Percentiles rank a stretch among this genome's conserved stretches.
phyloP scores from a whole-genome alignment of 768 basidiomycete genomes.

The Collybia sp. region DNA sequence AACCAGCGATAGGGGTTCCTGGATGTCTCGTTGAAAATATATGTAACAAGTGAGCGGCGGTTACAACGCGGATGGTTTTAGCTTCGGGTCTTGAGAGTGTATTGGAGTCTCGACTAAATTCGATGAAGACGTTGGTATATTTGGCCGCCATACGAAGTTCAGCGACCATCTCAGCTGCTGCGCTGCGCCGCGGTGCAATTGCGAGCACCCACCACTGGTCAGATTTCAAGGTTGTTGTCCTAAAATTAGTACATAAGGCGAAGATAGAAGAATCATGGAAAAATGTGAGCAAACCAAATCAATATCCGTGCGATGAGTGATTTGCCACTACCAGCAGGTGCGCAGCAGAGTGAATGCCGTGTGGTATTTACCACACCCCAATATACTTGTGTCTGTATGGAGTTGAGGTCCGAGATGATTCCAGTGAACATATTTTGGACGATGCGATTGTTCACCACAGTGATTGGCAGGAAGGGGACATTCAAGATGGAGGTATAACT shows the following conservation, averaged over 20 bases:
- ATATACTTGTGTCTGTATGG: slow-evolving; percentile 85
- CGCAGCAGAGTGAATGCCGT: slow-evolving; percentile 67
- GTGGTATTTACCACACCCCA: slow-evolving; percentile 75
- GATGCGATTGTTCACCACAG: slow-evolving; percentile 40
- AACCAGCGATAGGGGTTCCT: slow-evolving; percentile 25
- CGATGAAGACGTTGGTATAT: slow-evolving; percentile 32
- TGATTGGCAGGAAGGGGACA: slow-evolving; percentile 68
- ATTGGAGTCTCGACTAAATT: slow-evolving; percentile 26
- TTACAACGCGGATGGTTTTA: slow-evolving; percentile 51
- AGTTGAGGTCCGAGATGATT: slow-evolving; percentile 60
- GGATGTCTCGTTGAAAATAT: slow-evolving; percentile 29
- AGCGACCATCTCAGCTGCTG: slow-evolving; percentile 50
- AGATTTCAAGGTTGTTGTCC: slow-evolving; percentile 47
- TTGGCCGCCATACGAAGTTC: slow-evolving; percentile 41
- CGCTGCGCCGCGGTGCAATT: slow-evolving; percentile 53
- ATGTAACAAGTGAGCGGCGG: slow-evolving; percentile 46
- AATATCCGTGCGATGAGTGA: slow-evolving; percentile 65
- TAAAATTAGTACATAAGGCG: slow-evolving; percentile 22
- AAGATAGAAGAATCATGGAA: not conserved
- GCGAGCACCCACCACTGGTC: slow-evolving; percentile 55
- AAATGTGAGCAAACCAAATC: slow-evolving; percentile 55
- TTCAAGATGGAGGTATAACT: slow-evolving; percentile 62
- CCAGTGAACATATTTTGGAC: slow-evolving; percentile 42
- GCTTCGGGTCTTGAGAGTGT: slow-evolving; percentile 31
- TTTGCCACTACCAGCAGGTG: slow-evolving; percentile 81